Conservation (phyloP, 2,329 filamentous ascomycete genomes). For the Aplosporella prunicola region DNA sequence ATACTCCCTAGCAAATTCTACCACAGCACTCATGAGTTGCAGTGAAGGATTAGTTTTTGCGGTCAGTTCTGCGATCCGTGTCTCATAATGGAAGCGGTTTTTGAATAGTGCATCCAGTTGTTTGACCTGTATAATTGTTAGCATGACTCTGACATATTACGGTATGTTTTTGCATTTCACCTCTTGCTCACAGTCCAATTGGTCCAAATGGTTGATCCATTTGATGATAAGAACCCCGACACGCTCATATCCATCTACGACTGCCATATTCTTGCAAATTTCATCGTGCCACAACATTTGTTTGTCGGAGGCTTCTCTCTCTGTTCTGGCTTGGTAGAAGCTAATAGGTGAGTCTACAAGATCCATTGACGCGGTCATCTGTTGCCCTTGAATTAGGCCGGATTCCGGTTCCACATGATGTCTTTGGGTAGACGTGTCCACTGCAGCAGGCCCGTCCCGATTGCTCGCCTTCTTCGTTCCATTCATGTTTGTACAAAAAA, state of each 20-base stretch:
- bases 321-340: too few relatives aligned
- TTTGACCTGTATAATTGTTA: slow-evolving; percentile 15
- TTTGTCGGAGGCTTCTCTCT: too few relatives aligned
- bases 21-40: slow-evolving; percentile 23
- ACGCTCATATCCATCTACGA: slow-evolving; percentile 24
- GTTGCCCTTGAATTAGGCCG: too few relatives aligned
- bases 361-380: too few relatives aligned
- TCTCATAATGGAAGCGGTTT: slow-evolving; percentile 22
- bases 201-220: slow-evolving; percentile 26
- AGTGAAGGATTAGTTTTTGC: slow-evolving; percentile 23
- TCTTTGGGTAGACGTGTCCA: too few relatives aligned
- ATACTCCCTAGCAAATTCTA: slow-evolving; percentile 17
- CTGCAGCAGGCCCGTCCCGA: too few relatives aligned
- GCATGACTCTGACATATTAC: background rate
- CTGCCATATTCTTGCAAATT: slow-evolving; percentile 19
- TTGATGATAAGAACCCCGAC: slow-evolving; percentile 29
- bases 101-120: slow-evolving; percentile 23
- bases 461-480: too few relatives aligned
- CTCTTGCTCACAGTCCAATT: slow-evolving; percentile 24
- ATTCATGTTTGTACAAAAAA: too few relatives aligned
- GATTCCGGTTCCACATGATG: too few relatives aligned
- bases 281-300: slow-evolving; percentile 27
- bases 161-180: too few relatives aligned
- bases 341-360: too few relatives aligned
- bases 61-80: slow-evolving; percentile 24